Evolutionary conservation across 1,284 basidiomycete species (phyloP).

Genomic region (Pterulicium gracile): DNA sequence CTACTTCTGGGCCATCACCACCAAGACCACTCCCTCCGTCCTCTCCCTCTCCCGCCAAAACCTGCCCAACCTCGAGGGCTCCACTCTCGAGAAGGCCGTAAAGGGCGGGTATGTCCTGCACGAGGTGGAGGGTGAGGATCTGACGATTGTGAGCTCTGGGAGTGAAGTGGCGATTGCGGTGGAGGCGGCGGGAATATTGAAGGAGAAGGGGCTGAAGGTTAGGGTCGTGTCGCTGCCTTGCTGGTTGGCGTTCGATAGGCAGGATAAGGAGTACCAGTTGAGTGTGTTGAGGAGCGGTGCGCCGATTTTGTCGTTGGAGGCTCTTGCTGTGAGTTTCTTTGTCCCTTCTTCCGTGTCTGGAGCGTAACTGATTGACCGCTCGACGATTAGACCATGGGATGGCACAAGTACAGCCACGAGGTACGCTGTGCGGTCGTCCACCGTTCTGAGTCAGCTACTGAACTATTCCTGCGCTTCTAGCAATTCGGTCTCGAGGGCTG

Average conservation of each 20-base stretch:
- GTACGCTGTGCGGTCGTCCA: too few relatives aligned
- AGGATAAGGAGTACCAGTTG: conserved; percentile 71
- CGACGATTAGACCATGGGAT: conserved; percentile 48
- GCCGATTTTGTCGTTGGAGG: conserved; percentile 87
- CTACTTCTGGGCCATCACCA: conserved; percentile 72
- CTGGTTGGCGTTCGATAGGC: conserved; percentile 84
- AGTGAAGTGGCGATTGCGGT: conserved; percentile 83
- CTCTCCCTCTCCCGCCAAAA: conserved; percentile 87
- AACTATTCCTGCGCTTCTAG: conserved; percentile 23
- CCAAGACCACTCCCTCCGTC: conserved; percentile 73
- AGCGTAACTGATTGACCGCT: conserved; percentile 2
- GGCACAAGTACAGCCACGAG: conserved; percentile 84
- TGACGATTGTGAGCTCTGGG: conserved; percentile 85
- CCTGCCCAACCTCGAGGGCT: conserved; percentile 86
- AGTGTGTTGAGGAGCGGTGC: conserved; percentile 82
- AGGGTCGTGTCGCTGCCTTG: conserved; percentile 85
- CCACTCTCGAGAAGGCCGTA: conserved; percentile 74
- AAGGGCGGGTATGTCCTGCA: conserved; percentile 88
- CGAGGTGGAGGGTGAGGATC: conserved; percentile 66
- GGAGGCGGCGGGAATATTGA: conserved; percentile 75
- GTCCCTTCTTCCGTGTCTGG: not conserved
- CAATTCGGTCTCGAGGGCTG: conserved; percentile 73
- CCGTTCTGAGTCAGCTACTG: too few relatives aligned
- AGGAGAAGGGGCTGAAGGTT: conserved; percentile 68
- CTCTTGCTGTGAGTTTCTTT: conserved; percentile 43